Evolutionary conservation across 2,329 filamentous ascomycete genomes (phyloP), one percentile per base, ranked within the genome.

Genomic region (Plenodomus lindquistii): DNA sequence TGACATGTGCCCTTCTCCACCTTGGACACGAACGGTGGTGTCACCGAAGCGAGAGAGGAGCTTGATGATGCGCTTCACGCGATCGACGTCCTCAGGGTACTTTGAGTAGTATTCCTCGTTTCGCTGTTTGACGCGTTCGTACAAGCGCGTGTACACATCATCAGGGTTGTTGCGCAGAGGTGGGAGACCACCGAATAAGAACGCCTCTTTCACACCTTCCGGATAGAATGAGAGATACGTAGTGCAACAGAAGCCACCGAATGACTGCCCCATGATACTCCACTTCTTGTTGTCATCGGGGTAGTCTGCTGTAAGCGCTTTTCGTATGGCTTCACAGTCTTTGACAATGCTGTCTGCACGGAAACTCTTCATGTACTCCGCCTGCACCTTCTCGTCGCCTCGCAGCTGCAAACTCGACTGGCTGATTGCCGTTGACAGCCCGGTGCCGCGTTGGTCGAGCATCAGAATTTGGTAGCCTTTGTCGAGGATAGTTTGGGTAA

Each of bases 371-470:
- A 97, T 80, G 63, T 96, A 96, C 44, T 85, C 81, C 6, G 87
- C 88, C 72, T 97, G 91, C 48, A 83, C 83, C 1, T 82, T 76
- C 49, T 83, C 81, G 44, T 75, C 69, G 4, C 87, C 88, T 34
- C 85, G 80, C 11, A 82, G 75, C 27, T 82, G 80, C 4, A 97
- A 79, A 6, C 87, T 91, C 8, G 81, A 82, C 8, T 88, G 84
- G 1, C 88, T 88, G 36, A 97, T 83, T 1, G 92, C 88, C 2
- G 85, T 88, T 66, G 89, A 95, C 42, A 96, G 76, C 1, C 93
- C 93, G 2, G 91, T 95, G 11, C 93, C 93, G 42, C 93, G 85
- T 70, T 96, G 92, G 70, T 97, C 93, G n/a, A 97, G 81, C 55
- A 88, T 86, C 2, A 97, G 81, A 38, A 85, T 70, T 70, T 95